Conservation (phyloP, 2,329 filamentous ascomycete species). For the Colletotrichum nymphaeae region DNA sequence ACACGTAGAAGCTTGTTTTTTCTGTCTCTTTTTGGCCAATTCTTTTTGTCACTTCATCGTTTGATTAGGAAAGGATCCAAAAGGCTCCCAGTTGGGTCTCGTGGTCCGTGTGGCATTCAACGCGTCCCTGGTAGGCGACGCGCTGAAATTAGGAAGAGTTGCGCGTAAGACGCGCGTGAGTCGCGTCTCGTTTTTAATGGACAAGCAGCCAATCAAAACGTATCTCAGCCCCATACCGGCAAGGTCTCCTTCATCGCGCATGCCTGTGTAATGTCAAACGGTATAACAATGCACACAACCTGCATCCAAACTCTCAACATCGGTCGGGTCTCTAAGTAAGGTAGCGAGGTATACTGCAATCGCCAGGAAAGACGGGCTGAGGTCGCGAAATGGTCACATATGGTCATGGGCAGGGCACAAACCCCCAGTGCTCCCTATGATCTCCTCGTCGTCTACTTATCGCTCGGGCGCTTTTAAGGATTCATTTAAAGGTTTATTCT, state of each 20-base stretch:
- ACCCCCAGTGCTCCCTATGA: too few relatives aligned
- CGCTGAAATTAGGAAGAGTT: not conserved
- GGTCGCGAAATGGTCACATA: too few relatives aligned
- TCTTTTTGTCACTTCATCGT: not conserved
- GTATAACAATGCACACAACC: too few relatives aligned
- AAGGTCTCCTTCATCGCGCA: not conserved
- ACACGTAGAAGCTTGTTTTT: not conserved
- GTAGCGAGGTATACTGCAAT: too few relatives aligned
- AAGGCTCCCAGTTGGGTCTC: not conserved
- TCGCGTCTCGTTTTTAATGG: not conserved
- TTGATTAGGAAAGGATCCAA: not conserved
- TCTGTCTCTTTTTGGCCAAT: not conserved
- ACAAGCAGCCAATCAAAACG: conserved; percentile 18
- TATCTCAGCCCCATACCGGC: not conserved
- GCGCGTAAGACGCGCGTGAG: not conserved
- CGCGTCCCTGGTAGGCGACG: conserved; percentile 10
- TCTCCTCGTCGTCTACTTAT: not conserved
- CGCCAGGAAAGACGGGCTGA: too few relatives aligned
- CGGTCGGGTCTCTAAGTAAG: too few relatives aligned
- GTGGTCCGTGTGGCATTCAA: conserved; percentile 1
- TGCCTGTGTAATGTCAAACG: too few relatives aligned
- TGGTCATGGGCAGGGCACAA: too few relatives aligned
- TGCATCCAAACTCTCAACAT: too few relatives aligned
- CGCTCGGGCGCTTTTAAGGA: not conserved
- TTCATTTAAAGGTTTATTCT: not conserved